Evolutionary conservation across 352 stramenopile genomes (phyloP), one percentile per base, ranked within the genome.

Genomic region (Phytophthora macrochlamydospora): DNA sequence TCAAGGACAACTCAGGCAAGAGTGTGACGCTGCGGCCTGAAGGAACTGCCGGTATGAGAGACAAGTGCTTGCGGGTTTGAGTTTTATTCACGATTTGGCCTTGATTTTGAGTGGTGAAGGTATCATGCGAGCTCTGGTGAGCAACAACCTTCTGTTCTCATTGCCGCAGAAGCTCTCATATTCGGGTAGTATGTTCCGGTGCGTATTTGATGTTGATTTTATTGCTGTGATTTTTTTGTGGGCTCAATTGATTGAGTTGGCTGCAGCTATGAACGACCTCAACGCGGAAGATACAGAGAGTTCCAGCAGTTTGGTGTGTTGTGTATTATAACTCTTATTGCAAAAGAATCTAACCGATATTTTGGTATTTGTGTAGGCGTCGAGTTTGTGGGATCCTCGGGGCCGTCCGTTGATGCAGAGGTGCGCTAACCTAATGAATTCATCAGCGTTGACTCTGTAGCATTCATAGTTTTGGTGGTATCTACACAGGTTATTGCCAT

Each of bases 141-240:
- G 63, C 73, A 95, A 90, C 65, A 94, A 90, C 51, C 45, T 95
- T 50, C 76, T 89, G 32, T 81, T 83, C 28, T 84, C 78, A 28
- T 64, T 90, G 13, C 89, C 89, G 12, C 85, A 94, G 28, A 96
- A 96, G 42, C 60, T 96, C 11, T 90, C 81, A 28, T 96, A 96
- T 59, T 74, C 78, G 32, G 89, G 89, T 29, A 95, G 87, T 69
- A 96, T 96, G 89, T 96, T 92, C 49, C 83, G 89, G 89, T 96
- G 48, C 33, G 76, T 71, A 9, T 4, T 51, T 9, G 7, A 7
- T 55, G 14, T 40, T 12, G 35, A 7, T 53, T 7, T 33, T 4
- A 51, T 51, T 53, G 43, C 29, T 40, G 1, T 50, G 2, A 52
- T 28, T 51, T 24, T 14, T 49, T 63, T 7, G 7, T 38, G 14